Evolutionary conservation across 208 protist genomes (phyloP).

Genomic region (Porcisia hertigi): DNA sequence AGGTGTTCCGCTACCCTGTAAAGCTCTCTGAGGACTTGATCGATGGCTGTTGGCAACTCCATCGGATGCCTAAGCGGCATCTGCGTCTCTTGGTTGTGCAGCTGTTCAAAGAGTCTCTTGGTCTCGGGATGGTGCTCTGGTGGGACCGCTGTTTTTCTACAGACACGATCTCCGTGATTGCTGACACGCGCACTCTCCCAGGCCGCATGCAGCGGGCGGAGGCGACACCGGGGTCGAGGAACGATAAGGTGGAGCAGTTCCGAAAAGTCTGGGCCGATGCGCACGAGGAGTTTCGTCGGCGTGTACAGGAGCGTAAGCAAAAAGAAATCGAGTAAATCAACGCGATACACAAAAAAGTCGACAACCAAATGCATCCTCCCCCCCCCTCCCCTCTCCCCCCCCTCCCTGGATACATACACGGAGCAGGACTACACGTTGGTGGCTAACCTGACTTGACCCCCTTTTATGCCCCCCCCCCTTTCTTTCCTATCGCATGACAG

Average conservation of each 20-base stretch:
- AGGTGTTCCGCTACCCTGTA: conserved; percentile 63
- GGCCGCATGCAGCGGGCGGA: conserved; percentile 34
- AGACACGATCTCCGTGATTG: conserved; percentile 48
- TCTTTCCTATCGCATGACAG: no score
- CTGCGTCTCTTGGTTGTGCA: conserved; percentile 68
- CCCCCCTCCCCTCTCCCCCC: no score
- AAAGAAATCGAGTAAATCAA: neutral
- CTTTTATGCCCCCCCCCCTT: no score
- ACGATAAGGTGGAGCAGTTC: conserved; percentile 40
- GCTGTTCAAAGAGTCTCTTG: conserved; percentile 70
- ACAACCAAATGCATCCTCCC: neutral
- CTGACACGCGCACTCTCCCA: conserved; percentile 45
- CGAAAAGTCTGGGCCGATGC: conserved; percentile 62
- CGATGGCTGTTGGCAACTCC: conserved; percentile 79
- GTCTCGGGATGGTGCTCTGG: conserved; percentile 63
- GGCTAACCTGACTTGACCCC: no score
- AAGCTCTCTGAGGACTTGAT: conserved; percentile 61
- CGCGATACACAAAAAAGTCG: neutral
- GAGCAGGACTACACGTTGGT: no score
- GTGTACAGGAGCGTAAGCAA: conserved; percentile 38
- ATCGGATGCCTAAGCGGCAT: conserved; percentile 39
- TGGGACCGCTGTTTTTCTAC: conserved; percentile 75
- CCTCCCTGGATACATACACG: no score
- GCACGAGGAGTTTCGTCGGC: conserved; percentile 66
- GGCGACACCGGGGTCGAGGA: conserved; percentile 5